Evolutionary conservation across 2,329 filamentous ascomycete genomes (phyloP), one percentile per base, ranked within the genome.

Genomic region (Tolypocladium paradoxum): DNA sequence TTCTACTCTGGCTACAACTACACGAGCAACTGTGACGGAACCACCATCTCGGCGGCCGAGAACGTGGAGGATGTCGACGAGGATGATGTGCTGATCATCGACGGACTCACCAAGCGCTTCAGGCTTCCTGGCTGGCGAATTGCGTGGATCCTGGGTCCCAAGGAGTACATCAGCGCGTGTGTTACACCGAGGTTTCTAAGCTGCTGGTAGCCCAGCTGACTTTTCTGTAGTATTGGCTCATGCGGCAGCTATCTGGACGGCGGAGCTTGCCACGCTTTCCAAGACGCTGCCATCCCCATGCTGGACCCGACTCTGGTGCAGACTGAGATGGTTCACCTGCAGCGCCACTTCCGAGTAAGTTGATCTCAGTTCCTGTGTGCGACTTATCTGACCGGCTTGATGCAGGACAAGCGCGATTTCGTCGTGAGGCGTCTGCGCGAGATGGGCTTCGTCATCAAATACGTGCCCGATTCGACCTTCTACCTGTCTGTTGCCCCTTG

Each of bases 1-100:
- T 97, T 97, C 77, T 97, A 97, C 74, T 84, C 85, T 12, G 90
- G 91, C 24, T 97, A 96, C 77, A 96, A 96, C 73, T 97, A 97
- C 75, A 95, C 89, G 36, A 88, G 83, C 61, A 79, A 90, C 73
- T 97, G 92, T 68, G 91, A 96, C 65, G 92, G 92, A 38, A 83
- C 81, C 33, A 95, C 92, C 45, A 89, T 96, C 67, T 91, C 86
- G 49, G 87, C 90, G 9, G 92, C 92, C 6, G 86, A 89, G 65
- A 96, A 97, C 68, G 82, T 97, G 49, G 80, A 90, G 53, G 90
- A 96, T 62, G 90, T 96, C 18, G 83, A 96, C 65, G 81, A 88
- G 64, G 89, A 95, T 55, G 89, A 95, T 64, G 91, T 97, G 2
- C 81, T 97, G 58, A 88, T 97, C 69, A 92, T 97, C 59, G 92